Evolutionary conservation across 2,329 filamentous ascomycete genomes (phyloP).

Genomic region (Xylaria sp.): DNA sequence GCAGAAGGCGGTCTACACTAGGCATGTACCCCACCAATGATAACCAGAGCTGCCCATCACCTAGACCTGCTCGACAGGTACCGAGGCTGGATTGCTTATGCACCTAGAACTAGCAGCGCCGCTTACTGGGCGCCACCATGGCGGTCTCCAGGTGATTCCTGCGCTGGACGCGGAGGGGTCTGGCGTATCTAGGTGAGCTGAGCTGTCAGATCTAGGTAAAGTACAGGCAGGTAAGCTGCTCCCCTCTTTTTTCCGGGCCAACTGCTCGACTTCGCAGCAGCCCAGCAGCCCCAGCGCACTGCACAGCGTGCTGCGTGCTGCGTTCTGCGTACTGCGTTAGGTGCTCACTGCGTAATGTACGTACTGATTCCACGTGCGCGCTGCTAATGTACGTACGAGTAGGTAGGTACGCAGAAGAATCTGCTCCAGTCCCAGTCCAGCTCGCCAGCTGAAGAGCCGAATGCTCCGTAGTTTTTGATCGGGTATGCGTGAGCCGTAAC

Average conservation of each 20-base stretch:
- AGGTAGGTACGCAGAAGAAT: too few species aligned
- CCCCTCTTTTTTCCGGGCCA: not conserved
- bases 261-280: not conserved
- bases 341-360: too few species aligned
- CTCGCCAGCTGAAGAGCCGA: not conserved
- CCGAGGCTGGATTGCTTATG: constrained; percentile 4
- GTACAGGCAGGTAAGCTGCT: not conserved
- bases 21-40: not conserved
- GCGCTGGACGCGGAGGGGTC: not conserved
- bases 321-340: too few species aligned
- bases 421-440: too few species aligned
- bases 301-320: too few species aligned
- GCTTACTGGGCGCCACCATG: not conserved
- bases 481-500: constrained; percentile 1
- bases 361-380: too few species aligned
- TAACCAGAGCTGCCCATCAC: not conserved
- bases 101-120: not conserved
- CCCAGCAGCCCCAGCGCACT: too few species aligned
- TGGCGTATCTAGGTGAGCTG: constrained; percentile 1
- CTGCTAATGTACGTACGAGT: too few species aligned
- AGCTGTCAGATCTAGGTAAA: not conserved
- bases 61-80: not conserved
- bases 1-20: not conserved
- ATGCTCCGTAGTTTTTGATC: not conserved
- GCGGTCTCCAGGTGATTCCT: not conserved